Conservation (phyloP, 352 stramenopile species). For the Globisporangium iwayamae region DNA sequence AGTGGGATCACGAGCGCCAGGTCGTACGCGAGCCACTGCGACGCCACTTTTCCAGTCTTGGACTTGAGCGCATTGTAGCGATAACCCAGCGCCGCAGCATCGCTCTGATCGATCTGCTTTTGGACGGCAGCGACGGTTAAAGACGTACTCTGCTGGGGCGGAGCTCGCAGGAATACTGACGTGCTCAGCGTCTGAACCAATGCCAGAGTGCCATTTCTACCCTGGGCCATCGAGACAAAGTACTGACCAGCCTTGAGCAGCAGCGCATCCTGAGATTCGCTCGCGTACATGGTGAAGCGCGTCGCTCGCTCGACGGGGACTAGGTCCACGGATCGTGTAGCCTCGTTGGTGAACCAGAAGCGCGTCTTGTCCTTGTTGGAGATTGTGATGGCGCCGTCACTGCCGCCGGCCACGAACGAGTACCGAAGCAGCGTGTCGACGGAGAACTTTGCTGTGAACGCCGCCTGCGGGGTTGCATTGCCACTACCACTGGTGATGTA, state of each 20-base stretch:
- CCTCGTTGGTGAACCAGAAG: background rate
- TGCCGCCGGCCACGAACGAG: background rate
- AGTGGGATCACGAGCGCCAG: background rate
- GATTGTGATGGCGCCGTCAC: background rate
- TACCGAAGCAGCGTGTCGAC: background rate
- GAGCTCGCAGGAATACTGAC: background rate
- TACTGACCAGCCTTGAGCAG: background rate
- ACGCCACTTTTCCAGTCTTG: background rate
- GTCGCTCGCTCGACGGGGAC: slow-evolving; percentile 2
- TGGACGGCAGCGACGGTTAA: background rate
- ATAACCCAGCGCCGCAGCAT: background rate
- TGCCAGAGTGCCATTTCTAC: background rate
- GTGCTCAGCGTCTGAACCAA: background rate
- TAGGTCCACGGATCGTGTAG: background rate
- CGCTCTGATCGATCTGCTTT: background rate
- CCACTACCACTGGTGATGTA: background rate
- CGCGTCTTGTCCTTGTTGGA: slow-evolving; percentile 3
- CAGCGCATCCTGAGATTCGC: background rate
- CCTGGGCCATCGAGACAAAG: background rate
- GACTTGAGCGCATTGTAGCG: background rate
- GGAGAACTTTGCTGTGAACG: background rate
- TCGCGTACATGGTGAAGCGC: slow-evolving; percentile 3
- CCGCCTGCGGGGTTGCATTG: background rate
- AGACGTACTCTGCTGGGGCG: background rate
- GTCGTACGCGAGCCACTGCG: slow-evolving; percentile 3